Conservation (phyloP, 2,329 filamentous ascomycete species). For the Daldinia eschscholtzii region DNA sequence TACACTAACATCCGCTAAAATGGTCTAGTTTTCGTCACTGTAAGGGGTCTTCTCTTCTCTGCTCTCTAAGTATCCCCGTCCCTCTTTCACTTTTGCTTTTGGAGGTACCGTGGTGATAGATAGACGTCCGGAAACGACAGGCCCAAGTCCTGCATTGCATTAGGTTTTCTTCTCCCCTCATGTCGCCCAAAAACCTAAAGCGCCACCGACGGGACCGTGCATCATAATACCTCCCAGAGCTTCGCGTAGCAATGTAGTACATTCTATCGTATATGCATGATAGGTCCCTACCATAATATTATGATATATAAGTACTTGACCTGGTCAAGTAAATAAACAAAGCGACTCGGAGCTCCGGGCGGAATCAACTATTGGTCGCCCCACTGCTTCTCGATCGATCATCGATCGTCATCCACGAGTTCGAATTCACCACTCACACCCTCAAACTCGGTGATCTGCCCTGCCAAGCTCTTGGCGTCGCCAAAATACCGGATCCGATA, state of each 20-base stretch:
- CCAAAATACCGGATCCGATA: constrained; percentile 87
- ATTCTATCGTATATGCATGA: not conserved
- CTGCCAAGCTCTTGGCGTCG: constrained; percentile 76
- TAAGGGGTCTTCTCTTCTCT: not conserved
- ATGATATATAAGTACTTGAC: not conserved
- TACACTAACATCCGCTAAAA: not conserved
- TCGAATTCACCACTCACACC: constrained; percentile 70
- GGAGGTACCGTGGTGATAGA: not conserved
- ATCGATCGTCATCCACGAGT: constrained; percentile 36
- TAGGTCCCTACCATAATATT: not conserved
- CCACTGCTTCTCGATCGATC: not conserved
- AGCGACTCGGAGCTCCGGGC: not conserved
- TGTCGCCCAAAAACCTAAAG: not conserved
- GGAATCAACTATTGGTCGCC: not conserved
- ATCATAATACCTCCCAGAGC: not conserved
- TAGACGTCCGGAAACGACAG: not conserved
- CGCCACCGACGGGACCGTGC: not conserved
- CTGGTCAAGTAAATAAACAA: not conserved
- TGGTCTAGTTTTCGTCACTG: not conserved
- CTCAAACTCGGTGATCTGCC: constrained; percentile 75
- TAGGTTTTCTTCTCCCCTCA: not conserved
- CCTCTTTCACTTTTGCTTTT: not conserved
- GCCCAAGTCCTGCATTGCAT: not conserved
- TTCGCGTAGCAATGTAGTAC: not conserved
- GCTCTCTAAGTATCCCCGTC: not conserved